Percentiles rank a stretch among this genome's conserved stretches.
Conservation (phyloP, 345 rosid genomes). For the Gossypium ekmanianum region DNA sequence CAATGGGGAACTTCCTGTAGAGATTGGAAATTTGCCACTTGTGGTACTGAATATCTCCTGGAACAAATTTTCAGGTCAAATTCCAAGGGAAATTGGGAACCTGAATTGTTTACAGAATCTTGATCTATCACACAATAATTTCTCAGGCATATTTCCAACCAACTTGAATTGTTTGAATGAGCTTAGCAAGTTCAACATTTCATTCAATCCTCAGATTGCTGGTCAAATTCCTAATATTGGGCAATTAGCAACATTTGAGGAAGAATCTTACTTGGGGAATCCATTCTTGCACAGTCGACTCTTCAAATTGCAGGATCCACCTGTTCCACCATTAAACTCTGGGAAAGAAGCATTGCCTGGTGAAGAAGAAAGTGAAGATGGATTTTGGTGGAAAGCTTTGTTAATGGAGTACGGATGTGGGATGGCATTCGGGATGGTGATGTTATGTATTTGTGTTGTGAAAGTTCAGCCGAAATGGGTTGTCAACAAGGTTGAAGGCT, state of each 20-base stretch:
- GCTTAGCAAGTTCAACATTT: conserved; percentile 74
- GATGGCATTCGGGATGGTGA: background rate
- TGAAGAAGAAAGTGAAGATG: no score
- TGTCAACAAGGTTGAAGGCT: background rate
- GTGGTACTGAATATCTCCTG: conserved; percentile 61
- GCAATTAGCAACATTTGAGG: conserved; percentile 64
- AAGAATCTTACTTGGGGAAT: conserved; percentile 63
- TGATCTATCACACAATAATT: conserved; percentile 73
- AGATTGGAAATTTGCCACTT: conserved; percentile 56
- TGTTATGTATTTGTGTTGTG: background rate
- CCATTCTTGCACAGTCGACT: conserved; percentile 48
- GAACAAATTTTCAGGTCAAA: conserved; percentile 55
- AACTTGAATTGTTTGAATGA: conserved; percentile 50
- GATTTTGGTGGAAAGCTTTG: background rate
- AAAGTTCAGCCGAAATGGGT: background rate
- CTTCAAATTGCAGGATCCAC: conserved; percentile 15
- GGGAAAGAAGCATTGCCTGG: background rate
- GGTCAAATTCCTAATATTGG: conserved; percentile 65
- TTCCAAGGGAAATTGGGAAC: conserved; percentile 58
- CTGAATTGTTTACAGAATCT: conserved; percentile 64
- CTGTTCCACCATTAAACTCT: background rate
- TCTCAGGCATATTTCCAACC: conserved; percentile 65
- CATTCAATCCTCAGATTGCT: conserved; percentile 59
- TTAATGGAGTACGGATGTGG: conserved; percentile 4
- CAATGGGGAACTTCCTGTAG: conserved; percentile 50